Evolutionary conservation across 352 stramenopile species (phyloP).

Genomic region (Globisporangium megalacanthum): DNA sequence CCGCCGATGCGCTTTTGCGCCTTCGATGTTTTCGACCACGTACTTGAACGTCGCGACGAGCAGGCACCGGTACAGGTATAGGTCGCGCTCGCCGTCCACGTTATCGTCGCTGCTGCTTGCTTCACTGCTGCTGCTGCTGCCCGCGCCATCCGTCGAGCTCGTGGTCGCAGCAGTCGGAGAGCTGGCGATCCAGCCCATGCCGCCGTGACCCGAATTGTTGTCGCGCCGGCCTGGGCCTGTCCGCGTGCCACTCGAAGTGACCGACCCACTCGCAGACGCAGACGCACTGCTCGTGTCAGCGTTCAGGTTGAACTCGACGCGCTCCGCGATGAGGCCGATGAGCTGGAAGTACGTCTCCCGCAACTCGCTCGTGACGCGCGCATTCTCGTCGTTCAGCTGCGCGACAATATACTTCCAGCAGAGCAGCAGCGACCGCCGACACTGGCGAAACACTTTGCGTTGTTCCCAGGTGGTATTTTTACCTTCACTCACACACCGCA

Average conservation of each 20-base stretch:
- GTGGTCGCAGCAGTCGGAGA: slow-evolving; percentile 21
- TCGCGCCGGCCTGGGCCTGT: neutral
- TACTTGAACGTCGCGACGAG: slow-evolving; percentile 78
- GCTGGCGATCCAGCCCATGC: slow-evolving; percentile 21
- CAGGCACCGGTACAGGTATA: slow-evolving; percentile 61
- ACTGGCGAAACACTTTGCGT: slow-evolving; percentile 47
- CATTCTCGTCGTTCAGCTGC: slow-evolving; percentile 46
- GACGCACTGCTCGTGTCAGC: slow-evolving; percentile 7
- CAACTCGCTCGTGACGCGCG: slow-evolving; percentile 25
- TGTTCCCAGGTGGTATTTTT: slow-evolving; percentile 29
- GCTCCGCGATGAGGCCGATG: slow-evolving; percentile 53
- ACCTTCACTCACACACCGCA: slow-evolving; percentile 1
- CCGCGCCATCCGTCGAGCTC: slow-evolving; percentile 7
- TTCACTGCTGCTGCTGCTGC: slow-evolving; percentile 9
- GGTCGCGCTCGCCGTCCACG: slow-evolving; percentile 41
- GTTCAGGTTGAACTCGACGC: slow-evolving; percentile 58
- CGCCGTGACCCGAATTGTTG: slow-evolving; percentile 9
- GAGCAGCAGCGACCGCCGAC: slow-evolving; percentile 46
- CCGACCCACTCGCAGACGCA: neutral
- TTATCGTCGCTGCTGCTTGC: slow-evolving; percentile 19
- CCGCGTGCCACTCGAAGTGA: neutral
- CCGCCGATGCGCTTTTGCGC: slow-evolving; percentile 27
- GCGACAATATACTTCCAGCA: slow-evolving; percentile 64
- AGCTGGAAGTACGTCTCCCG: slow-evolving; percentile 60
- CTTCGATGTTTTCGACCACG: slow-evolving; percentile 56